These are phyloP conservation scores for Fusarium sublunatum DNA, from an alignment of 2,329 filamentous ascomycete species.

Conservation along the genomic window DNA sequence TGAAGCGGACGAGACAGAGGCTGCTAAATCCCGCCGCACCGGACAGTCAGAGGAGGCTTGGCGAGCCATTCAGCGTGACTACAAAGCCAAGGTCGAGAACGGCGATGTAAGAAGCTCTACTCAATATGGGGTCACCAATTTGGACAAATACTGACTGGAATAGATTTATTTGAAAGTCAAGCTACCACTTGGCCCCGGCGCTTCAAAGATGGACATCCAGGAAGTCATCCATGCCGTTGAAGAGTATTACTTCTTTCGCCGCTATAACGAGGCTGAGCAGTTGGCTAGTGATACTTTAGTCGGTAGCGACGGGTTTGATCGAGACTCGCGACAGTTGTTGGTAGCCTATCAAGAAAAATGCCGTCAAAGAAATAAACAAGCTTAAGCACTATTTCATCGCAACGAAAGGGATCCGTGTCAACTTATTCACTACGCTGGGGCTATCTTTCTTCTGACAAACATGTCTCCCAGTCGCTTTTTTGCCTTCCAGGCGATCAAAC, in stretches of 20 bases:
- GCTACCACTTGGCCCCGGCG: slow-evolving; percentile 53
- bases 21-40: slow-evolving; percentile 50
- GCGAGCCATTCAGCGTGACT: slow-evolving; percentile 57
- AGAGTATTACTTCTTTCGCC: slow-evolving; percentile 66
- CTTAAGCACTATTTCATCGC: slow-evolving; percentile 1
- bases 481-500: background rate
- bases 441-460: slow-evolving; percentile 21
- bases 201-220: slow-evolving; percentile 61
- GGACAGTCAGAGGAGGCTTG: slow-evolving; percentile 64
- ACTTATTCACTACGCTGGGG: slow-evolving; percentile 12
- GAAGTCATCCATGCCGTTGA: slow-evolving; percentile 66
- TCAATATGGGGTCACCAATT: too few species aligned
- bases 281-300: slow-evolving; percentile 55
- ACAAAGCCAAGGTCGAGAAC: slow-evolving; percentile 64
- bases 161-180: slow-evolving; percentile 59
- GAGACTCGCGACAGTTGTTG: slow-evolving; percentile 56
- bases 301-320: slow-evolving; percentile 53
- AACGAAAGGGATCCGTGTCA: background rate
- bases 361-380: slow-evolving; percentile 44
- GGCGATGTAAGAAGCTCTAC: slow-evolving; percentile 58
- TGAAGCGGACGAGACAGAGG: slow-evolving; percentile 48
- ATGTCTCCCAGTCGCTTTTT: slow-evolving; percentile 2
- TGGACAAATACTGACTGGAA: background rate
- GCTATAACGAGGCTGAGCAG: slow-evolving; percentile 58
- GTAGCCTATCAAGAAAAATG: slow-evolving; percentile 58